phyloP scores from a whole-genome alignment of 441 rosid genomes.

The Adansonia rubrostipa region DNA sequence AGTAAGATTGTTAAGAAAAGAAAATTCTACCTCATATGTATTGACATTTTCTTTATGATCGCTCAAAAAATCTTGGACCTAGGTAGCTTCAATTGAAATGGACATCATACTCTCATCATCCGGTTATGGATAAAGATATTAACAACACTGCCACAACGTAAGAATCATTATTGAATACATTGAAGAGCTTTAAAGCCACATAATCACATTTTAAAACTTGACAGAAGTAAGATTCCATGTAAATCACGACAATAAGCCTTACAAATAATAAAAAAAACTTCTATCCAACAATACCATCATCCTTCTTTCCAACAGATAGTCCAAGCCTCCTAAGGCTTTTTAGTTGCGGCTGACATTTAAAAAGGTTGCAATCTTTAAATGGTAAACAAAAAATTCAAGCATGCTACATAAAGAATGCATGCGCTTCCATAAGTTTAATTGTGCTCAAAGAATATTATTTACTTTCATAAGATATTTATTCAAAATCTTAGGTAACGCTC shows the following conservation, averaged over 20 bases:
- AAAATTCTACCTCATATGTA: constrained; percentile 79
- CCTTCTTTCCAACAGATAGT: constrained; percentile 13
- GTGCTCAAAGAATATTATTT: neutral
- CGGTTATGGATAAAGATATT: constrained; percentile 44
- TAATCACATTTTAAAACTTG: constrained; percentile 31
- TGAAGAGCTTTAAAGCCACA: neutral
- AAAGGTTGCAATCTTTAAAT: neutral
- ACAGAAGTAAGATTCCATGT: constrained; percentile 9
- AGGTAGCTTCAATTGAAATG: constrained; percentile 96
- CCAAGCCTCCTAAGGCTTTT: neutral
- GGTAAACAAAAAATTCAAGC: constrained; percentile 6
- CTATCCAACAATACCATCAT: constrained; percentile 7
- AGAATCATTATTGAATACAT: constrained; percentile 25
- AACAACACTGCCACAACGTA: constrained; percentile 4
- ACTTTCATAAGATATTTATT: too few species aligned
- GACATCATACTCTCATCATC: constrained; percentile 99
- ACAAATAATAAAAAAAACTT: constrained; percentile 11
- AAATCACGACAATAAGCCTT: constrained; percentile 20
- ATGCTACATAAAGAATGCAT: neutral
- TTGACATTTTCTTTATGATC: constrained; percentile 94
- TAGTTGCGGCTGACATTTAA: neutral
- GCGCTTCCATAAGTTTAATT: neutral
- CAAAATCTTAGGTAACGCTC: too few species aligned
- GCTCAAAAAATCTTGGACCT: constrained; percentile 88
- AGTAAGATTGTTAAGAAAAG: constrained; percentile 21